A percentile compares a stretch with the other conserved stretches of the same genome.
These are phyloP conservation scores for Stephanodiscus triporus DNA, from an alignment of 108 stramenopile genomes.

Conservation along the genomic window DNA sequence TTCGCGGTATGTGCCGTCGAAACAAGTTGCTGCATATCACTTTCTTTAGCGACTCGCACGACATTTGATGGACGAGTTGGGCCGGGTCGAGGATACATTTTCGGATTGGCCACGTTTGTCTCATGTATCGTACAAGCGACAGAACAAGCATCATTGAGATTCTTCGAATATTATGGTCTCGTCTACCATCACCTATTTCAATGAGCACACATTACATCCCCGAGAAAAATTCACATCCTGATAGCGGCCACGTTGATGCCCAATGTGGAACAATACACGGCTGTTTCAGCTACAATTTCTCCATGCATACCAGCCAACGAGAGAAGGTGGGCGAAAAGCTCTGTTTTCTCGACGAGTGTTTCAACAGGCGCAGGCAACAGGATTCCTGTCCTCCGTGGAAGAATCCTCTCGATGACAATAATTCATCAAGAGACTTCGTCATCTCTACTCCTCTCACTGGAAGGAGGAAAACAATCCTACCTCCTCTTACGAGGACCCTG, in stretches of 20 bases:
- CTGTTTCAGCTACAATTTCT: too few species aligned
- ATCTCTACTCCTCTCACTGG: constrained; percentile 34
- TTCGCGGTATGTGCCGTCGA: constrained; percentile 26
- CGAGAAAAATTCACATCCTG: too few species aligned
- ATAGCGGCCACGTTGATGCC: too few species aligned
- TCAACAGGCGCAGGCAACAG: constrained; percentile 1
- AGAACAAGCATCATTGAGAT: too few species aligned
- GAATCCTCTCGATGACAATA: constrained; percentile 11
- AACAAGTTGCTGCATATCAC: constrained; percentile 24
- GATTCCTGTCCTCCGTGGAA: neutral
- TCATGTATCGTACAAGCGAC: too few species aligned
- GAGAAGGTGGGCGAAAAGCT: constrained; percentile 15
- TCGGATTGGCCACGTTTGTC: too few species aligned
- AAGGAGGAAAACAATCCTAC: constrained; percentile 41
- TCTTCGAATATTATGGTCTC: too few species aligned
- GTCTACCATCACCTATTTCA: too few species aligned
- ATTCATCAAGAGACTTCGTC: constrained; percentile 15
- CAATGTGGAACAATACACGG: too few species aligned
- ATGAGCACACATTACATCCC: too few species aligned
- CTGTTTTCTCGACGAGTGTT: constrained; percentile 9
- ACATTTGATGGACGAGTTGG: neutral
- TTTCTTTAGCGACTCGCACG: constrained; percentile 11
- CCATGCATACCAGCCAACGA: constrained; percentile 6
- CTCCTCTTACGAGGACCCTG: constrained; percentile 26
- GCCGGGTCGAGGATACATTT: neutral